Evolutionary conservation across 495 filamentous ascomycete genomes (phyloP).

Genomic region (Penicillium riverlandense): DNA sequence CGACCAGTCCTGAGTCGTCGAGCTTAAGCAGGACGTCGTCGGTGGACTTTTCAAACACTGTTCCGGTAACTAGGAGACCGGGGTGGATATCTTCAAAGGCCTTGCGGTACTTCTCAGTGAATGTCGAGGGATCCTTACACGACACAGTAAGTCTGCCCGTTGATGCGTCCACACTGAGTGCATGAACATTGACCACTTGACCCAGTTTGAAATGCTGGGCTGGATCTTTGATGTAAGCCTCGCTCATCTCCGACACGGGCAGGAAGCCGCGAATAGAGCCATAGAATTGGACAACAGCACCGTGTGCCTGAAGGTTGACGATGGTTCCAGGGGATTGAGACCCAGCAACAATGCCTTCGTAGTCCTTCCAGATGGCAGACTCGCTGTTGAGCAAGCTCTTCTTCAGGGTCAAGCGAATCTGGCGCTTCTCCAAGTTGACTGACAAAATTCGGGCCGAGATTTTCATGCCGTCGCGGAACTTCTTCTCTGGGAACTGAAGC

Average conservation of each 20-base stretch:
- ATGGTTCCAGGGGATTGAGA: slow-evolving; percentile 78
- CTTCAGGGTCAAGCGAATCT: slow-evolving; percentile 84
- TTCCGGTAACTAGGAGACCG: slow-evolving; percentile 66
- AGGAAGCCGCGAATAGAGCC: slow-evolving; percentile 75
- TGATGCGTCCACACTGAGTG: slow-evolving; percentile 68
- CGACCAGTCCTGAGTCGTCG: slow-evolving; percentile 61
- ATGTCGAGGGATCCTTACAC: slow-evolving; percentile 79
- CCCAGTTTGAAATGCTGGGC: slow-evolving; percentile 81
- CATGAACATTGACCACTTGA: slow-evolving; percentile 83
- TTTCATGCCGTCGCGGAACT: slow-evolving; percentile 80
- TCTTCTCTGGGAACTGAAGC: slow-evolving; percentile 89
- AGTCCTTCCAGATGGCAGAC: slow-evolving; percentile 63
- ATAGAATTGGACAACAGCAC: slow-evolving; percentile 92
- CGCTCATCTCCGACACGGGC: slow-evolving; percentile 93
- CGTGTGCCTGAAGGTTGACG: slow-evolving; percentile 64
- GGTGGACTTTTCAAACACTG: slow-evolving; percentile 76
- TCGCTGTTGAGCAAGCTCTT: slow-evolving; percentile 91
- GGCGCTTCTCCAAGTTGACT: slow-evolving; percentile 64
- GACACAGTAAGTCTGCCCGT: slow-evolving; percentile 73
- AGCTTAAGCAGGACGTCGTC: slow-evolving; percentile 75
- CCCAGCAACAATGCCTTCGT: slow-evolving; percentile 59
- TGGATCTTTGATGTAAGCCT: slow-evolving; percentile 86
- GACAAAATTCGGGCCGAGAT: slow-evolving; percentile 82
- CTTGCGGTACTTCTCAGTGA: slow-evolving; percentile 65
- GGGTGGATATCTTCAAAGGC: slow-evolving; percentile 63